Percentiles rank a stretch among this genome's conserved stretches.
phyloP scores from a whole-genome alignment of 306 rosid genomes.

The Quercus mongolica region DNA sequence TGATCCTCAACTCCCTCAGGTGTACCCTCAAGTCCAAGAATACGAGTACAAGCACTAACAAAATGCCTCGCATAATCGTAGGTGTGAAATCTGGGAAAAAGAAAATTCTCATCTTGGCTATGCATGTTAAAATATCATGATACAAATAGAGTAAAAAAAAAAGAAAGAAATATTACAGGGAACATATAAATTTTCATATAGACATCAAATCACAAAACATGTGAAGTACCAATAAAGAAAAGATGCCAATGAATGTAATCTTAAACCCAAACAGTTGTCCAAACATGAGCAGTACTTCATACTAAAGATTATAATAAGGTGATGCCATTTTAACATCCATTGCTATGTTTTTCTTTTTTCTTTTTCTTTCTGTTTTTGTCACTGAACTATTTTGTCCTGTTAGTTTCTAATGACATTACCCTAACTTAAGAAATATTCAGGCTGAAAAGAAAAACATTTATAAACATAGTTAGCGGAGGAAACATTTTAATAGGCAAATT shows the following conservation, averaged over 20 bases:
- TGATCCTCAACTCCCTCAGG: conserved; percentile 96
- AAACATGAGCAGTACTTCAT: neutral
- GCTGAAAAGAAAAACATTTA: neutral
- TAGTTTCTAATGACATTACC: neutral
- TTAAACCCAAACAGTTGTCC: neutral
- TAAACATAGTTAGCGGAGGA: neutral
- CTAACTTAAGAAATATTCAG: neutral
- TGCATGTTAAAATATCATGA: neutral
- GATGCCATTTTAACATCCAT: neutral
- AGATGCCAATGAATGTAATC: neutral
- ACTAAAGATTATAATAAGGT: neutral
- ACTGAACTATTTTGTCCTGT: neutral
- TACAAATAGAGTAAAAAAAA: neutral
- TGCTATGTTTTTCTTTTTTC: neutral
- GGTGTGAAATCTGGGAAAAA: conserved; percentile 69
- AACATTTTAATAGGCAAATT: neutral
- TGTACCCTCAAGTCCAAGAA: conserved; percentile 90
- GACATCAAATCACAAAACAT: neutral
- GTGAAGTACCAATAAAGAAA: neutral
- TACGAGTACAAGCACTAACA: conserved; percentile 94
- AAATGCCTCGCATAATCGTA: conserved; percentile 92
- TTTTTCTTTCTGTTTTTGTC: neutral
- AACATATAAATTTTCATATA: neutral
- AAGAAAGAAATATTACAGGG: neutral
- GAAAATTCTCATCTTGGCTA: neutral